Base-by-base conservation (phyloP, 352 stramenopile species). In the Phytophthora aleatoria region DNA sequence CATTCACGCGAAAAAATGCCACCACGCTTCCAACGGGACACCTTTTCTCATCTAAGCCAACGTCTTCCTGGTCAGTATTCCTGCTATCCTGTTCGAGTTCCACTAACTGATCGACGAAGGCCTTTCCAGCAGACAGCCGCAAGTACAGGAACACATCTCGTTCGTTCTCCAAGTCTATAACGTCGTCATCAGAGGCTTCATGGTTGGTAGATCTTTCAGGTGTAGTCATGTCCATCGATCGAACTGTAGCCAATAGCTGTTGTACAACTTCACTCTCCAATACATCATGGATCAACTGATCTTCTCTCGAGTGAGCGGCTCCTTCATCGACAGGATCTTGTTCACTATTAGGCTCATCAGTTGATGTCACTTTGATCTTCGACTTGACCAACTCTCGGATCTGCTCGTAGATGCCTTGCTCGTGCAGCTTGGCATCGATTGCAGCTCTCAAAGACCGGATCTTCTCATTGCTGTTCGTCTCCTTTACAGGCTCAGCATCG, bases 231-330 rank as follows among this genome's bases (percentile, higher is more conserved):
- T 69, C 64, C 51, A 63, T 78, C n/a, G 68, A 50, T 36, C 70
- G 68, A 48, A 94, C 71, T 5, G 71, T 57, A 11, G 72, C 54
- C 9, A 94, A 69, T 33, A 94, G 56, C 43, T 90, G 81, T 61
- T 91, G 78, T n/a, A 92, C 79, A 7, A 92, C 49, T 26, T 92
- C 83, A 64, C 82, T 92, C 60, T 92, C 73, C 11, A 94, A 57
- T 10, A 94, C 76, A 11, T 90, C 75, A 5, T 67, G 70, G 9
- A 94, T 76, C 8, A 92, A 38, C 7, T 67, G 47, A 1, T 72
- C 61, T 52, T 73, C 61, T 30, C 49, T 59, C 0, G 28, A 57
- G 0, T 44, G 24, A 3, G 10, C 31, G 1, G 33, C 13, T 24
- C 35, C 27, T 30, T 55, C n/a, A 20, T 62, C 50, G 16, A 16